These are phyloP conservation scores for Microascus cirrosus DNA, from an alignment of 2,329 filamentous ascomycete species.

Conservation along the genomic window DNA sequence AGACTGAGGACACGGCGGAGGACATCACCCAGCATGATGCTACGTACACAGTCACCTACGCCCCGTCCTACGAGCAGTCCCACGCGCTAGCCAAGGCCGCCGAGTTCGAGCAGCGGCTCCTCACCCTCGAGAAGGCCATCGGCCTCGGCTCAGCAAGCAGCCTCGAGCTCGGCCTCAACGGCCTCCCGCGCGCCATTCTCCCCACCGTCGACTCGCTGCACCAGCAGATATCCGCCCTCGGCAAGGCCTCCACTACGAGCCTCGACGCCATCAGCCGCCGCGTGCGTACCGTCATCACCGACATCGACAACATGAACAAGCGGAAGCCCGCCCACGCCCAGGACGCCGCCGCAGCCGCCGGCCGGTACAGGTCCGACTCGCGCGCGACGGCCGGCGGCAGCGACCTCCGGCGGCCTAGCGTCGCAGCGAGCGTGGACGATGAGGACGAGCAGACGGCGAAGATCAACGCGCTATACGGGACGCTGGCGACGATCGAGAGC, in stretches of 20 bases:
- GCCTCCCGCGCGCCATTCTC: slow-evolving; percentile 58
- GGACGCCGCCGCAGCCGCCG: neutral
- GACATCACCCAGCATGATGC: slow-evolving; percentile 18
- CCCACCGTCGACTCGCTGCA: slow-evolving; percentile 73
- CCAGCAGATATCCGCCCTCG: slow-evolving; percentile 66
- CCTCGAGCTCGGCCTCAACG: slow-evolving; percentile 47
- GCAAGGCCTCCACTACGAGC: slow-evolving; percentile 59
- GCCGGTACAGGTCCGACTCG: neutral
- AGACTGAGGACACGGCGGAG: neutral
- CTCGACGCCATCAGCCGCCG: slow-evolving; percentile 62
- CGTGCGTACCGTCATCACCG: slow-evolving; percentile 57
- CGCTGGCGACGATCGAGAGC: slow-evolving; percentile 77
- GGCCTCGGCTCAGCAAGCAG: slow-evolving; percentile 64
- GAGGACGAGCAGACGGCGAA: slow-evolving; percentile 64
- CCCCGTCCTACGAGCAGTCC: slow-evolving; percentile 52
- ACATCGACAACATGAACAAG: slow-evolving; percentile 63
- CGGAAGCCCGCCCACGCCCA: slow-evolving; percentile 23
- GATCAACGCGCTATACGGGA: slow-evolving; percentile 84
- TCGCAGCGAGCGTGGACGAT: slow-evolving; percentile 37
- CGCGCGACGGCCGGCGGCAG: slow-evolving; percentile 17
- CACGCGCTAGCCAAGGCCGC: slow-evolving; percentile 70
- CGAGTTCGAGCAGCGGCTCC: slow-evolving; percentile 75
- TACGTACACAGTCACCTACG: slow-evolving; percentile 55
- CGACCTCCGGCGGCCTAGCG: too few species aligned
- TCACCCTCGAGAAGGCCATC: slow-evolving; percentile 67